Evolutionary conservation across 805 yeast species (phyloP).

Genomic region (Candida anglica): DNA sequence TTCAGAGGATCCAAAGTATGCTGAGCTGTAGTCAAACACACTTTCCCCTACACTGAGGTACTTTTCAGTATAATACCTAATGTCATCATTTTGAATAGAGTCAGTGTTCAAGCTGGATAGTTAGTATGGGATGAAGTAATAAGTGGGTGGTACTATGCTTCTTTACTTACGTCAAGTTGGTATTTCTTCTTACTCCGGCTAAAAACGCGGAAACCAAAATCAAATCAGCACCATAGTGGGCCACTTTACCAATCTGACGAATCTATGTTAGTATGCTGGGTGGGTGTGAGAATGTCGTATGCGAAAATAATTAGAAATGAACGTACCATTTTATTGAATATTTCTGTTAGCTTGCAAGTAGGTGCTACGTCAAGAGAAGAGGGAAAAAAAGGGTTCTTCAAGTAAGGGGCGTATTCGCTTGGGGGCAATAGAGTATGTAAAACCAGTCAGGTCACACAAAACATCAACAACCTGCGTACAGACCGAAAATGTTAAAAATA

Average conservation of each 20-base stretch:
- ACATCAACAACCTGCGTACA: neutral
- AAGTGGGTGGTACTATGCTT: neutral
- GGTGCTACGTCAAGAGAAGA: no score
- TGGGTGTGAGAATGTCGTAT: no score
- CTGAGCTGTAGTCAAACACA: slow-evolving; percentile 67
- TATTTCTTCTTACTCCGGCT: slow-evolving; percentile 69
- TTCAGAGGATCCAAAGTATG: slow-evolving; percentile 64
- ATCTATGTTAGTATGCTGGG: slow-evolving; percentile 6
- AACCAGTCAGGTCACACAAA: neutral
- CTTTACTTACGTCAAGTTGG: slow-evolving; percentile 48
- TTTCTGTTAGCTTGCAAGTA: no score
- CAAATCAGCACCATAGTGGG: slow-evolving; percentile 58
- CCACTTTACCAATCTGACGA: slow-evolving; percentile 44
- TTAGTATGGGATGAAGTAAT: slow-evolving; percentile 1
- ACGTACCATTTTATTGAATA: no score
- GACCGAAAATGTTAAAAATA: no score
- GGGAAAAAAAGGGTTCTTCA: neutral
- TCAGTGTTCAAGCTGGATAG: slow-evolving; percentile 44
- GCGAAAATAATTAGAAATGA: no score
- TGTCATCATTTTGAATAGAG: slow-evolving; percentile 36
- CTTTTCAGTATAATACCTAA: slow-evolving; percentile 50
- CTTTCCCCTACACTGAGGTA: slow-evolving; percentile 87
- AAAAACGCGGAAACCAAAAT: slow-evolving; percentile 61
- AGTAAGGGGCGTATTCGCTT: neutral
- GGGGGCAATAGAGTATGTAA: neutral